A percentile compares a stretch with the other conserved stretches of the same genome.
Conservation (phyloP, 179 eudicot genomes). For the Actinidia polygama region DNA sequence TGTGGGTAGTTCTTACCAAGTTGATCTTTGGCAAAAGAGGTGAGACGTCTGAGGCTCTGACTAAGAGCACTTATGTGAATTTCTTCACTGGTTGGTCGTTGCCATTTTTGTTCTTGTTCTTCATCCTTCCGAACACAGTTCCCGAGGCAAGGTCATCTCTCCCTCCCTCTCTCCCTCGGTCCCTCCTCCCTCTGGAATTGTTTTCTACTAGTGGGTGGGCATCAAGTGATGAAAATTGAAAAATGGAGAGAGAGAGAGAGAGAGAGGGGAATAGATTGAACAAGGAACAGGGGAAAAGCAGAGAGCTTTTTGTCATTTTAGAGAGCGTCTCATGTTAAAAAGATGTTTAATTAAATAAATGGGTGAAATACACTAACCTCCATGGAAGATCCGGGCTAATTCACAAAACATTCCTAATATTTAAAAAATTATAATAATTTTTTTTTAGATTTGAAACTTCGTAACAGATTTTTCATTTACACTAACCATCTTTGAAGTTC, state of each 20-base stretch:
- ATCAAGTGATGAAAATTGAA: background rate
- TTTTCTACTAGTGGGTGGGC: background rate
- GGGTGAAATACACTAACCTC: no score
- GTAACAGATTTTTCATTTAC: no score
- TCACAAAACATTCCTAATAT: no score
- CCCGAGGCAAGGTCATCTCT: conserved; percentile 9
- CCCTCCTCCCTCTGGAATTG: background rate
- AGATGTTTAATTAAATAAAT: no score
- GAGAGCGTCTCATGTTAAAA: no score
- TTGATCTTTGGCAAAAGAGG: background rate
- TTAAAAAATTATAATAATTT: no score
- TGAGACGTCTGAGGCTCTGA: conserved; percentile 3
- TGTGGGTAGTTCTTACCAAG: conserved; percentile 5
- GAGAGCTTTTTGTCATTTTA: background rate
- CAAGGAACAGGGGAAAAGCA: background rate
- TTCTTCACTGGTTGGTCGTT: background rate
- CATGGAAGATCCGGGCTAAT: no score
- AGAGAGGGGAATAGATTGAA: background rate
- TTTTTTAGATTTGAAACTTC: no score
- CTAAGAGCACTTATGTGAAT: no score
- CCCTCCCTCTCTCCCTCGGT: background rate
- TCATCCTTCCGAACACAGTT: conserved; percentile 1
- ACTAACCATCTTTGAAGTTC: no score
- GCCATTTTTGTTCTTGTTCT: background rate
- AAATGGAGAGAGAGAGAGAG: background rate